phyloP scores from a whole-genome alignment of 2,329 filamentous ascomycete genomes.

The Magnaporthales sp. region DNA sequence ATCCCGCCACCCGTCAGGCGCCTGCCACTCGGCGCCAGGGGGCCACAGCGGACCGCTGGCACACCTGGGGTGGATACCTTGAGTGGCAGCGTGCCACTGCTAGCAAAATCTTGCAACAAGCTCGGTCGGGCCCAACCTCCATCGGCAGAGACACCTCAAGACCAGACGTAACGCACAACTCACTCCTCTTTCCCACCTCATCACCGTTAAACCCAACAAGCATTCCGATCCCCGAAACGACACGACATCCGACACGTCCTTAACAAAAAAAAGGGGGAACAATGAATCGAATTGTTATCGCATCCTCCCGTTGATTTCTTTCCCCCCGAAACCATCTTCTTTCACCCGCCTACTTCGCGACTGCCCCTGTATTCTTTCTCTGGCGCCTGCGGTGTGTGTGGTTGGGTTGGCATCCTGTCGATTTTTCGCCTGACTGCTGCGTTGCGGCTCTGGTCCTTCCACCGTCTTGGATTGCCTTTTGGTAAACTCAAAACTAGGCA shows the following conservation, averaged over 20 bases:
- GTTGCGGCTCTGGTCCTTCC: not conserved
- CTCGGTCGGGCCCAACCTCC: not conserved
- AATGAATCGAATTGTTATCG: constrained; percentile 4
- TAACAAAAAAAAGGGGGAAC: not conserved
- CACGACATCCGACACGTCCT: not conserved
- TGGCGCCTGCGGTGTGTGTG: not conserved
- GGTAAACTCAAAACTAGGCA: not conserved
- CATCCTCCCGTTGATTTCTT: not conserved
- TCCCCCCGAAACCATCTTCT: not conserved
- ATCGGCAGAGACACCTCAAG: not conserved
- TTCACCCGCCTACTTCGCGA: not conserved
- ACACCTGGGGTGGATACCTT: not conserved
- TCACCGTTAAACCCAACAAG: not conserved
- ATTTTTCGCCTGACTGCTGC: not conserved
- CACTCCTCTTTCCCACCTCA: constrained; percentile 2
- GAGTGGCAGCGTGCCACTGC: not conserved
- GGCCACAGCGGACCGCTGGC: not conserved
- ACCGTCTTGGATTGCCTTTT: not conserved
- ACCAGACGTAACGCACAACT: not conserved
- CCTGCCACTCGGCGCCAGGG: constrained; percentile 6
- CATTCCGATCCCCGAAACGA: not conserved
- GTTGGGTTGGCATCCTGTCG: not conserved
- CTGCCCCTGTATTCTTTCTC: not conserved
- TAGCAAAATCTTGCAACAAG: constrained; percentile 7
- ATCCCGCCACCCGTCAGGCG: constrained; percentile 7